Evolutionary conservation across 441 rosid genomes (phyloP), one percentile per base, ranked within the genome.

Genomic region (Biscutella laevigata): DNA sequence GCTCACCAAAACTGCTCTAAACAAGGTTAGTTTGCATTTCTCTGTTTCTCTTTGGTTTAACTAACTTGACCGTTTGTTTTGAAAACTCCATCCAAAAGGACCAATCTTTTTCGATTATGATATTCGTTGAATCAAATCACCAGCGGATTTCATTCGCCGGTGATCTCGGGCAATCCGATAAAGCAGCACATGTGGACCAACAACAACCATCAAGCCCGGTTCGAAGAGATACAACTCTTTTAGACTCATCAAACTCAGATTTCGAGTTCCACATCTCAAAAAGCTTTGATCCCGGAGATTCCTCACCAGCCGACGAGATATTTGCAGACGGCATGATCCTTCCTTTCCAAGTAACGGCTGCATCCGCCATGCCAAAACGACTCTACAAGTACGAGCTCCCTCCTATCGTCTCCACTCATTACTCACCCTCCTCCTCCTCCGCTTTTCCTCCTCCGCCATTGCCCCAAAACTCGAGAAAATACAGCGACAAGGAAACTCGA

Each of bases 261-360:
- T 89, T 89, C 14, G 95, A 86, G 73, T 89, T 89, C 79, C 72
- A 63, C 60, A 51, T 64, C 33, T 67, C 73, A 30, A 66, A 70
- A 55, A 60, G 60, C 67, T 57, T 59, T 2, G 74, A 64, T 7
- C 77, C 62, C 5, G 54, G 15, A 33, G 61, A 74, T 39, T 77
- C 81, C 26, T 80, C 77, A 32, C 71, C 82, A 7, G 97, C 97
- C 4, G 95, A 86, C 1, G 86, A 83, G 60, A 75, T 88, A 41
- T 88, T 86, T 38, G 75, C 78, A 0, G 77, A 82, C 13, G 95
- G 94, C 3, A 77, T 77, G 73, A 82, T 89, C 72, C 75, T 41
- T 29, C 64, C 68, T 28, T 46, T 65, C 47, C 83, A 62, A 2
- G 59, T 36, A 33, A 26, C 45, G 1, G 1, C 67, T 0, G 21